These are phyloP conservation scores for Puccinia triticina DNA, from an alignment of 1,284 basidiomycete species.

Conservation along the genomic window DNA sequence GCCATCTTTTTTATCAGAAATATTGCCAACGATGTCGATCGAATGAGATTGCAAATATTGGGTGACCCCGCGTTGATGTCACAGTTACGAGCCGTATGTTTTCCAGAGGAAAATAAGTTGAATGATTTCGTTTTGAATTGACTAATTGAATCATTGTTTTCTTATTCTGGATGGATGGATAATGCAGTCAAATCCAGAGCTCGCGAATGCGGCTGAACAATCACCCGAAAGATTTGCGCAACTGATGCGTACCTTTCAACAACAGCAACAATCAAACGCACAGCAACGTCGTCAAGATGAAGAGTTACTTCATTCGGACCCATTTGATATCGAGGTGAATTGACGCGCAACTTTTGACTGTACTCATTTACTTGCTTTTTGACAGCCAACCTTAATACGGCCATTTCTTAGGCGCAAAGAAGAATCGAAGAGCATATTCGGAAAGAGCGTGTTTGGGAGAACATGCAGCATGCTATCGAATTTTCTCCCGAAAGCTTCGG, in stretches of 20 bases:
- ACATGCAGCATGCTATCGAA: slow-evolving; percentile 80
- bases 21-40: slow-evolving; percentile 71
- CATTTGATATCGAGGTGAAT: slow-evolving; percentile 77
- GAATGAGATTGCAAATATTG: slow-evolving; percentile 82
- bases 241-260: slow-evolving; percentile 70
- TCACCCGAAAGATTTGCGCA: slow-evolving; percentile 74
- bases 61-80: slow-evolving; percentile 79
- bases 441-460: slow-evolving; percentile 85
- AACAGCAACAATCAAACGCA: slow-evolving; percentile 67
- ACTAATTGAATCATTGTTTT: slow-evolving; percentile 48
- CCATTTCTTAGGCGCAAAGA: slow-evolving; percentile 68
- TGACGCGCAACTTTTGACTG: neutral
- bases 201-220: slow-evolving; percentile 72
- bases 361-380: neutral
- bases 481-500: slow-evolving; percentile 83
- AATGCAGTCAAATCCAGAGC: slow-evolving; percentile 72
- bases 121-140: slow-evolving; percentile 50
- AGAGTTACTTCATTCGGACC: slow-evolving; percentile 72
- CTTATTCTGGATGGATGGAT: neutral
- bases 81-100: slow-evolving; percentile 69
- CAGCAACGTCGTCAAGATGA: slow-evolving; percentile 61
- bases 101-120: slow-evolving; percentile 54
- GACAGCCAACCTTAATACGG: neutral
- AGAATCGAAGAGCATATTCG: slow-evolving; percentile 92
- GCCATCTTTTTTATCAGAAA: slow-evolving; percentile 6